phyloP scores from a whole-genome alignment of 2,329 filamentous ascomycete species.

The Ceratocystis cubensis region DNA sequence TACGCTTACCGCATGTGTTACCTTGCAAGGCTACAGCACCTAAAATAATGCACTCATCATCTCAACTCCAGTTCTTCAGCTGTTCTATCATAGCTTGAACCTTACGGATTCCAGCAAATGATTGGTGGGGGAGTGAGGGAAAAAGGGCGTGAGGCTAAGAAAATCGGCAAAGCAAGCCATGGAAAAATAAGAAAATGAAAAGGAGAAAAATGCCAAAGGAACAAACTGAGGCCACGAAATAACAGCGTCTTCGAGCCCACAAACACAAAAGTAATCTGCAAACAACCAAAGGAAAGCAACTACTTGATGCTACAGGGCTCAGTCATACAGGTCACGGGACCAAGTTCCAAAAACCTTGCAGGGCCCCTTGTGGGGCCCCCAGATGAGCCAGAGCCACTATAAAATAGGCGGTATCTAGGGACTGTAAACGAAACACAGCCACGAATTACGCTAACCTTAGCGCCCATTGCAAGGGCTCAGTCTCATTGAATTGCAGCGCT shows the following conservation, averaged over 20 bases:
- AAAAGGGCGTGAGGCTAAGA: not conserved
- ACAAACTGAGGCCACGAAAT: not conserved
- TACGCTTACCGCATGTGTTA: not conserved
- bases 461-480: not conserved
- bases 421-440: not conserved
- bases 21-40: not conserved
- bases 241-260: not conserved
- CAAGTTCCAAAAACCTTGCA: not conserved
- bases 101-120: not conserved
- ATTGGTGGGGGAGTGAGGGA: not conserved
- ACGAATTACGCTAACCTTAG: not conserved
- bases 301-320: not conserved
- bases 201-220: not conserved
- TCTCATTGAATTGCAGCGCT: not conserved
- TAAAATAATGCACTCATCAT: not conserved
- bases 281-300: not conserved
- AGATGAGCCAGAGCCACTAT: not conserved
- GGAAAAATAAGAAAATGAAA: not conserved
- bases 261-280: not conserved
- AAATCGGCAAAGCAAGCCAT: too few species aligned
- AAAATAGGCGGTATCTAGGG: not conserved
- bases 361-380: not conserved
- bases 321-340: not conserved
- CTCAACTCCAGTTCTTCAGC: not conserved
- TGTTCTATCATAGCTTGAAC: not conserved